Evolutionary conservation across 495 filamentous ascomycete genomes (phyloP).

Genomic region (Daldinia vernicosa): DNA sequence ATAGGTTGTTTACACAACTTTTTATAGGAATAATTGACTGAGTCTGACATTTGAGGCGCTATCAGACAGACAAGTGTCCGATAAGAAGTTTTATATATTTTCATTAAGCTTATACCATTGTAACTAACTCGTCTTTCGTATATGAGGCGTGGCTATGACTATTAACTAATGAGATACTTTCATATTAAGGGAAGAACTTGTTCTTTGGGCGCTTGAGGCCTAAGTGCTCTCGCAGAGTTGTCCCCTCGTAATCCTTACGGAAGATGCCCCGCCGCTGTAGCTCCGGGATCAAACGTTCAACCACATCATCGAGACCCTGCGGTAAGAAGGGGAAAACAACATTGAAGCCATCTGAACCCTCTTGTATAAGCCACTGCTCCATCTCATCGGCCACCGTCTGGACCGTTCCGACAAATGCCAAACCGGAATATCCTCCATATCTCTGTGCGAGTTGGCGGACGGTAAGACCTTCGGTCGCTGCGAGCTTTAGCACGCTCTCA

Average conservation of each 20-base stretch:
- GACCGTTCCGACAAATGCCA: slow-evolving; percentile 63
- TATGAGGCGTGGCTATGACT: background rate
- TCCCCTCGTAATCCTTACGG: slow-evolving; percentile 55
- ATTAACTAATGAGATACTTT: background rate
- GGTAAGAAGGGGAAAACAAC: slow-evolving; percentile 61
- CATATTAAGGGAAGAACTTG: slow-evolving; percentile 54
- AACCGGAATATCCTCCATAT: slow-evolving; percentile 59
- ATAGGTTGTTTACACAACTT: too few relatives aligned
- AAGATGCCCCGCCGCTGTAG: slow-evolving; percentile 62
- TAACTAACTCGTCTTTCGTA: background rate
- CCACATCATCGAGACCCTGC: slow-evolving; percentile 62
- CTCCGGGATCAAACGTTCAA: slow-evolving; percentile 59
- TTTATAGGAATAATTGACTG: too few relatives aligned
- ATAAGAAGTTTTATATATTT: too few relatives aligned
- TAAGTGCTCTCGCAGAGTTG: slow-evolving; percentile 59
- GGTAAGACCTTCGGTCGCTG: slow-evolving; percentile 55
- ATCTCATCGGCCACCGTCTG: slow-evolving; percentile 60
- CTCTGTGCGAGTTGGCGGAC: slow-evolving; percentile 61
- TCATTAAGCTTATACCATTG: background rate
- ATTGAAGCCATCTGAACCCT: slow-evolving; percentile 58
- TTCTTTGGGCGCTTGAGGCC: slow-evolving; percentile 61
- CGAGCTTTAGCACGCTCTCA: slow-evolving; percentile 55
- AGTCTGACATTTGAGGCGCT: too few relatives aligned
- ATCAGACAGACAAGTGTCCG: too few relatives aligned
- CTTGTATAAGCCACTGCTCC: slow-evolving; percentile 58